Percentiles rank a stretch among this genome's conserved stretches.
Conservation (phyloP, 495 filamentous ascomycete genomes). For the Venustampulla echinocandica region DNA sequence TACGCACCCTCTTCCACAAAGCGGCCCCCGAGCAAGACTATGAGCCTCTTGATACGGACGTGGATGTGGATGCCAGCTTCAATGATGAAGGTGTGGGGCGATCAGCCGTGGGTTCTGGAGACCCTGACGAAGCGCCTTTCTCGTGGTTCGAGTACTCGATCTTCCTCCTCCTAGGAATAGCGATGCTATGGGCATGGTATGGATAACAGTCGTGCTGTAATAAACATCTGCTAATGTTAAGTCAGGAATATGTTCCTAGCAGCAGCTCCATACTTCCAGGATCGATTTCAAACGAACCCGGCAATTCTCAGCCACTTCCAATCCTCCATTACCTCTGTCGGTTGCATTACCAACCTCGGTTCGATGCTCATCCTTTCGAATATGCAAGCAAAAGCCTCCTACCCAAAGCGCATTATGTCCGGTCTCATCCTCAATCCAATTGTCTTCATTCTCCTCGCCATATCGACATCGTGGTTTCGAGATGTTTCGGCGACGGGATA, state of each 20-base stretch:
- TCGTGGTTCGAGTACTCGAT: conserved; percentile 75
- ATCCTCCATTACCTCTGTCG: conserved; percentile 77
- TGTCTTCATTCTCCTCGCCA: conserved; percentile 64
- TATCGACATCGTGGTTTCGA: conserved; percentile 64
- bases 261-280: conserved; percentile 85
- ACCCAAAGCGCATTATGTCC: conserved; percentile 70
- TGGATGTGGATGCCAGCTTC: conserved; percentile 27
- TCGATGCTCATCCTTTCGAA: conserved; percentile 67
- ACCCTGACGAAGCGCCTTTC: conserved; percentile 39
- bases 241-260: conserved; percentile 97
- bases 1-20: conserved; percentile 37
- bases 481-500: conserved; percentile 53
- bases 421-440: conserved; percentile 65
- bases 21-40: conserved; percentile 41
- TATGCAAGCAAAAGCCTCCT: conserved; percentile 69
- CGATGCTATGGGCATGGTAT: conserved; percentile 97
- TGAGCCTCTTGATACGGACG: conserved; percentile 43
- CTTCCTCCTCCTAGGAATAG: conserved; percentile 78
- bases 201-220: conserved; percentile 18
- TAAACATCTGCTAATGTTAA: conserved; percentile 11
- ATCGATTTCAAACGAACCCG: conserved; percentile 61
- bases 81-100: conserved; percentile 19
- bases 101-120: conserved; percentile 7
- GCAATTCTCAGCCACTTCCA: conserved; percentile 76
- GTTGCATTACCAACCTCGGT: conserved; percentile 69